Percentiles rank a stretch among this genome's conserved stretches.
These are phyloP conservation scores for Blastobotrys buckinghamii DNA, from an alignment of 1,139 yeast genomes.

Conservation along the genomic window DNA sequence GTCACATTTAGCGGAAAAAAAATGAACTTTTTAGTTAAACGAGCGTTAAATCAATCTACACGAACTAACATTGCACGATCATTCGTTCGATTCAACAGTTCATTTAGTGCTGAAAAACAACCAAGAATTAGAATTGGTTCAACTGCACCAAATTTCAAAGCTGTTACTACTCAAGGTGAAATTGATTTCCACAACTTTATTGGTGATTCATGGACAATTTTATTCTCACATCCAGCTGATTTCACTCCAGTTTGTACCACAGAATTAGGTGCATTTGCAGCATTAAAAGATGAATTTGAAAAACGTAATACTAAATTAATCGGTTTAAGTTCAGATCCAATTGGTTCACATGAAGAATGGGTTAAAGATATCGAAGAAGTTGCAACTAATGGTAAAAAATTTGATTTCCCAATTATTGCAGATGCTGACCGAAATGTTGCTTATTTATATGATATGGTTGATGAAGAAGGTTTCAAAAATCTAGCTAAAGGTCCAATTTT, in stretches of 20 bases:
- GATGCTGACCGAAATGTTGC: conserved; percentile 79
- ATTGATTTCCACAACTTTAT: conserved; percentile 76
- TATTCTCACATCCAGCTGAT: conserved; percentile 91
- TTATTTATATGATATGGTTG: conserved; percentile 82
- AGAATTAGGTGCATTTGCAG: conserved; percentile 87
- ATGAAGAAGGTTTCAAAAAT: conserved; percentile 79
- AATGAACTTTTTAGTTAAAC: conserved; percentile 9
- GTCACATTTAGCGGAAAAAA: background rate
- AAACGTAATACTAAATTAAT: conserved; percentile 76
- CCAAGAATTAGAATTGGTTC: conserved; percentile 57
- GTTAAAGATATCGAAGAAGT: conserved; percentile 82
- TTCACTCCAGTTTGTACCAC: conserved; percentile 95
- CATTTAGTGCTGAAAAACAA: conserved; percentile 21
- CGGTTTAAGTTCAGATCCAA: conserved; percentile 77
- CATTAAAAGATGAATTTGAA: conserved; percentile 74
- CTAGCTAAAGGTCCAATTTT: conserved; percentile 58
- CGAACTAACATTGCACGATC: conserved; percentile 4
- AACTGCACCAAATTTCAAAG: conserved; percentile 76
- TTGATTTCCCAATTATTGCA: conserved; percentile 82
- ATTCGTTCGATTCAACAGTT: conserved; percentile 13
- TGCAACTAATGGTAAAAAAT: conserved; percentile 54
- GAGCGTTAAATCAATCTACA: conserved; percentile 2
- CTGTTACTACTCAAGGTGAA: conserved; percentile 70
- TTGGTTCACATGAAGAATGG: conserved; percentile 76
- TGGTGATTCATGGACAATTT: conserved; percentile 76